phyloP scores from a whole-genome alignment of 148 eudicot genomes.

The Chenopodium quinoa region DNA sequence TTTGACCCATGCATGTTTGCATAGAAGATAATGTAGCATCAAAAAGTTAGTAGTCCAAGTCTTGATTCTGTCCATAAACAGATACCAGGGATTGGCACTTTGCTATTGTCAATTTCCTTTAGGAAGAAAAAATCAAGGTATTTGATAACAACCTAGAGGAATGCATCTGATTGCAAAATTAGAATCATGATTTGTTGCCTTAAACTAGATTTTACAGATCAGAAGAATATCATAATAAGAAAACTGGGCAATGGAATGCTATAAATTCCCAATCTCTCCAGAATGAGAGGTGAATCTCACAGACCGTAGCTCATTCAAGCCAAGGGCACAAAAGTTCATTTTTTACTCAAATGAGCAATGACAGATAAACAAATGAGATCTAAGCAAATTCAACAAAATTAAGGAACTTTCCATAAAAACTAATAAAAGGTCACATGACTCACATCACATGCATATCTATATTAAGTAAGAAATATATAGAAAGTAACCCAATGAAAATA shows the following conservation, averaged over 20 bases:
- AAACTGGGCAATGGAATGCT: not conserved
- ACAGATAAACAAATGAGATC: not conserved
- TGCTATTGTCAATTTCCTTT: not conserved
- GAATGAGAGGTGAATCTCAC: not conserved
- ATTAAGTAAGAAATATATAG: not conserved
- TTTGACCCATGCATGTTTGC: not conserved
- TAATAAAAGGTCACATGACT: not conserved
- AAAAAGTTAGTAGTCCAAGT: not conserved
- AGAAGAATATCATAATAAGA: not conserved
- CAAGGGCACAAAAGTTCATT: not conserved
- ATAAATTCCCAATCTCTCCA: not conserved
- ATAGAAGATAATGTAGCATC: not conserved
- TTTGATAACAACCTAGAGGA: not conserved
- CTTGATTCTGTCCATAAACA: not conserved
- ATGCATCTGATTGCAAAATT: not conserved
- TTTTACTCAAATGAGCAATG: not conserved
- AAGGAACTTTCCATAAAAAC: conserved; percentile 7
- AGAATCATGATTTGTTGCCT: not conserved
- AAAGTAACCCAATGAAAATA: conserved; percentile 25
- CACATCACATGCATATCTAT: conserved; percentile 11
- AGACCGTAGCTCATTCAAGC: not conserved
- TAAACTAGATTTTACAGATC: not conserved
- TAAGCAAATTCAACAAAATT: not conserved
- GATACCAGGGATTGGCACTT: not conserved
- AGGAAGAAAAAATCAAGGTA: not conserved